These are phyloP conservation scores for Rugosomyces carneus DNA, from an alignment of 1,284 basidiomycete species.

Conservation along the genomic window DNA sequence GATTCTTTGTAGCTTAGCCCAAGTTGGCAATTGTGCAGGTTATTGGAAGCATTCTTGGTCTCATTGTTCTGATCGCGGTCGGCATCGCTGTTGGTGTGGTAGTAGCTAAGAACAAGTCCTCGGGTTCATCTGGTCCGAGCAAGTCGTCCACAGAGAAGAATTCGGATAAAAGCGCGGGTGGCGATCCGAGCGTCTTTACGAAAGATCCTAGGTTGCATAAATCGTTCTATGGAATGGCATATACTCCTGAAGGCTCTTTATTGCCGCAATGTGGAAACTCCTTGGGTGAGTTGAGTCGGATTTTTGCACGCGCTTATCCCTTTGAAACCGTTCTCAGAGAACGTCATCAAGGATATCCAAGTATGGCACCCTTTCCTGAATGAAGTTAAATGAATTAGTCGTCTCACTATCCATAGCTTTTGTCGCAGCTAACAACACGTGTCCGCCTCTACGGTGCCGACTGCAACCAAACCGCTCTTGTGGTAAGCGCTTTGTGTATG, in stretches of 20 bases:
- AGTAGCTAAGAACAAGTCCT: slow-evolving; percentile 32
- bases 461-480: slow-evolving; percentile 41
- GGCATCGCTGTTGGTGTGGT: slow-evolving; percentile 49
- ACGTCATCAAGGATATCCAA: slow-evolving; percentile 42
- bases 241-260: slow-evolving; percentile 55
- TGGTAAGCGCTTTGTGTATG: slow-evolving; percentile 25
- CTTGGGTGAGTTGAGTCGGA: slow-evolving; percentile 27
- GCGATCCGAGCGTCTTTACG: slow-evolving; percentile 51
- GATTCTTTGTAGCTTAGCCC: slow-evolving; percentile 3
- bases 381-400: background rate
- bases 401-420: slow-evolving; percentile 25
- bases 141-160: background rate
- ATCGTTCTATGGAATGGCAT: slow-evolving; percentile 61
- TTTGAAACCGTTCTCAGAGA: slow-evolving; percentile 3
- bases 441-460: slow-evolving; percentile 43
- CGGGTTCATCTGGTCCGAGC: slow-evolving; percentile 12
- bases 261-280: slow-evolving; percentile 41
- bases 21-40: slow-evolving; percentile 31
- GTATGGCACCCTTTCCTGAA: slow-evolving; percentile 18
- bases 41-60: slow-evolving; percentile 35
- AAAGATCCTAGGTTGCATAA: slow-evolving; percentile 54
- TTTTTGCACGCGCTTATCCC: background rate
- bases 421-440: slow-evolving; percentile 41
- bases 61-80: slow-evolving; percentile 41
- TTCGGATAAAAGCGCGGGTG: slow-evolving; percentile 16